Conservation (phyloP, 2,329 filamentous ascomycete species). For the Cercospora beticola region DNA sequence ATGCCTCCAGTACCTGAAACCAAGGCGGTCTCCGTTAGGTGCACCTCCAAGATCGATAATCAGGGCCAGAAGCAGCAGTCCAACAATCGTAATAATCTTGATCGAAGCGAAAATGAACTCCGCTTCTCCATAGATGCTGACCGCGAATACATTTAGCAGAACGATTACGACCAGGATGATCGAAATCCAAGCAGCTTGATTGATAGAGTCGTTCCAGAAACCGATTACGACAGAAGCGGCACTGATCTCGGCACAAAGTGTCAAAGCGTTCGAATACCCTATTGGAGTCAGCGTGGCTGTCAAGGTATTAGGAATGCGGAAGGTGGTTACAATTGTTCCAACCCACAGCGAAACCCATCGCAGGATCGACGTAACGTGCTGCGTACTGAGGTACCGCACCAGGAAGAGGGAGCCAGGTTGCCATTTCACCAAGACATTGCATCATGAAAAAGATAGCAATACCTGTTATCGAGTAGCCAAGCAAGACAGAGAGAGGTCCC, state of each 20-base stretch:
- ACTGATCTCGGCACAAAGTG: slow-evolving; percentile 58
- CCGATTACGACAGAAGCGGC: slow-evolving; percentile 63
- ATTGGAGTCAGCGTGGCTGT: neutral
- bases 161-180: slow-evolving; percentile 62
- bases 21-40: slow-evolving; percentile 58
- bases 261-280: slow-evolving; percentile 46
- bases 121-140: slow-evolving; percentile 51
- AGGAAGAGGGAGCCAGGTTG: slow-evolving; percentile 17
- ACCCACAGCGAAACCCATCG: slow-evolving; percentile 42
- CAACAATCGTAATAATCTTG: slow-evolving; percentile 52
- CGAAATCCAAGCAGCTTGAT: slow-evolving; percentile 47
- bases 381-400: slow-evolving; percentile 17
- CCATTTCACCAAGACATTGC: slow-evolving; percentile 22
- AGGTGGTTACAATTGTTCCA: slow-evolving; percentile 37
- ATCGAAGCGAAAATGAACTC: slow-evolving; percentile 55
- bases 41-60: slow-evolving; percentile 64
- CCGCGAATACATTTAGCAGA: slow-evolving; percentile 61
- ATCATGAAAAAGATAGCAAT: slow-evolving; percentile 17
- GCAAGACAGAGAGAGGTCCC: slow-evolving; percentile 32
- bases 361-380: slow-evolving; percentile 24
- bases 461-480: slow-evolving; percentile 19
- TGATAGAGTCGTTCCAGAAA: slow-evolving; percentile 52
- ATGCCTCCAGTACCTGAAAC: slow-evolving; percentile 67
- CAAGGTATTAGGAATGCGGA: neutral
- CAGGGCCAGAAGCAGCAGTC: slow-evolving; percentile 44